Evolutionary conservation across 2,329 filamentous ascomycete genomes (phyloP).

Genomic region (Cladorrhinum sp.): DNA sequence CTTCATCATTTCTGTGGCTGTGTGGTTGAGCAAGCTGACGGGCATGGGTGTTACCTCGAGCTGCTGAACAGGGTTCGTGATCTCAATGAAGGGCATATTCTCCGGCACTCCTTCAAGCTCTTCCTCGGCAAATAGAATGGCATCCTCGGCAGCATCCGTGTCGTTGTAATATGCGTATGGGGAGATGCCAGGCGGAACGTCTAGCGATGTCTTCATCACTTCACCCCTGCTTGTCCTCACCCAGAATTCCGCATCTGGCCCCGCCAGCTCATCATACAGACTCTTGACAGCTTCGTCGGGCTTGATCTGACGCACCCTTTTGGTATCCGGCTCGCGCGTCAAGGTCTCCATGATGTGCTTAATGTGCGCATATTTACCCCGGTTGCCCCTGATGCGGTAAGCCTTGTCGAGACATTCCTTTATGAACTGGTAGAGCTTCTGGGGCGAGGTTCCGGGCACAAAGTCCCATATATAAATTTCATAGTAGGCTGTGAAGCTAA

Average conservation of each 20-base stretch:
- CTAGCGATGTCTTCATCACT: constrained; percentile 13
- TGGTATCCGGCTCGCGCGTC: constrained; percentile 28
- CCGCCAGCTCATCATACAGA: constrained; percentile 29
- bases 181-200: constrained; percentile 10
- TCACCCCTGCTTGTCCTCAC: constrained; percentile 14
- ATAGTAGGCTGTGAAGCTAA: constrained; percentile 32
- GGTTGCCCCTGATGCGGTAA: constrained; percentile 25
- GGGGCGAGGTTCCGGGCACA: constrained; percentile 22
- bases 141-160: constrained; percentile 30
- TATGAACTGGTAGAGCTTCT: constrained; percentile 25
- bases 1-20: background rate
- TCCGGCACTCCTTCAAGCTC: constrained; percentile 12
- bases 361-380: constrained; percentile 28
- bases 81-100: constrained; percentile 29
- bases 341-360: constrained; percentile 26
- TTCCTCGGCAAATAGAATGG: constrained; percentile 24
- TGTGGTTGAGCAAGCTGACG: constrained; percentile 10
- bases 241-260: constrained; percentile 9
- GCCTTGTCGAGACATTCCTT: constrained; percentile 31
- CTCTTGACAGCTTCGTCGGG: constrained; percentile 26
- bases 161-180: constrained; percentile 29
- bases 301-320: constrained; percentile 29
- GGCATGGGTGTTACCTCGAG: constrained; percentile 21
- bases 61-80: constrained; percentile 29
- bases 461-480: constrained; percentile 34